These are phyloP conservation scores for Saccharomycopsis malanga DNA, from an alignment of 805 yeast species.

Conservation along the genomic window DNA sequence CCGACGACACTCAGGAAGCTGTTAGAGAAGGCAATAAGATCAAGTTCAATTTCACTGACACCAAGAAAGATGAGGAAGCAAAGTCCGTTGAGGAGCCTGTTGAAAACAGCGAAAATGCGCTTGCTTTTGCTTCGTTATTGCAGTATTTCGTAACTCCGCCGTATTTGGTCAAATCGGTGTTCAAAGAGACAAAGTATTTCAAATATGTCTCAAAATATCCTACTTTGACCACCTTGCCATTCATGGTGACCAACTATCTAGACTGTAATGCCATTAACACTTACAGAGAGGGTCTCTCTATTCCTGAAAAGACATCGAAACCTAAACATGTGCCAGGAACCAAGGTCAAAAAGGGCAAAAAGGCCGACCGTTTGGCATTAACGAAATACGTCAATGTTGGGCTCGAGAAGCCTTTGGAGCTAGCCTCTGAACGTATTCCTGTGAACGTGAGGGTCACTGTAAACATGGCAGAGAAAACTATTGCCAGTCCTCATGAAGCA, in stretches of 20 bases:
- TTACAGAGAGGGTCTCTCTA: constrained; percentile 48
- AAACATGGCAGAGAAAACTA: constrained; percentile 49
- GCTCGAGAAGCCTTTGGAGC: constrained; percentile 46
- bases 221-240: constrained; percentile 64
- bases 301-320: constrained; percentile 22
- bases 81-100: background rate
- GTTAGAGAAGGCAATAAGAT: constrained; percentile 20
- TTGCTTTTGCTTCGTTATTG: constrained; percentile 57
- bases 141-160: constrained; percentile 85
- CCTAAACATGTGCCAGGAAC: constrained; percentile 21
- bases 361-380: constrained; percentile 42
- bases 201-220: constrained; percentile 65
- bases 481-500: constrained; percentile 67
- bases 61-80: constrained; percentile 18
- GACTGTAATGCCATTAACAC: constrained; percentile 31
- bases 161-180: constrained; percentile 60
- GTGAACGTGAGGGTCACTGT: constrained; percentile 77
- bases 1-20: background rate
- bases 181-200: constrained; percentile 47
- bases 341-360: constrained; percentile 34
- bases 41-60: constrained; percentile 27
- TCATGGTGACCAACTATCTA: constrained; percentile 39
- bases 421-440: constrained; percentile 58
- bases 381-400: constrained; percentile 82
- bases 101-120: constrained; percentile 20